Evolutionary conservation across 768 basidiomycete species (phyloP).

Genomic region (Phlebiopsis flavidoalba): DNA sequence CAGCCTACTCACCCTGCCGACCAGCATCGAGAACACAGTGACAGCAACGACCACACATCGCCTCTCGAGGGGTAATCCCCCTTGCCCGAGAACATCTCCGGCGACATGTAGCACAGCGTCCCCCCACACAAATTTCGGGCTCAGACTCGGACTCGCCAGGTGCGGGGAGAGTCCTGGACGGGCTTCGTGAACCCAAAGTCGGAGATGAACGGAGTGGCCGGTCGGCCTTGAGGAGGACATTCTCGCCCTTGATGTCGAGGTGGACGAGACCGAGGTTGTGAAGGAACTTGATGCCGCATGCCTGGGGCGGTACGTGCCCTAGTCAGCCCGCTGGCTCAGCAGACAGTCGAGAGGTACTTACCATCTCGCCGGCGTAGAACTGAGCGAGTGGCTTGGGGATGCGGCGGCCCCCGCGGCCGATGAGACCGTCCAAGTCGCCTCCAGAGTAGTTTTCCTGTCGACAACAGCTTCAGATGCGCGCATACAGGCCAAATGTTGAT

Average conservation of each 20-base stretch:
- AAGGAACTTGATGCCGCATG: conserved; percentile 12
- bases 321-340: too few relatives aligned
- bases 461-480: neutral
- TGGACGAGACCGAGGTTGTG: conserved; percentile 22
- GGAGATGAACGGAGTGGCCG: conserved; percentile 19
- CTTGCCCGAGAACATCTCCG: neutral
- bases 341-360: neutral
- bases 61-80: conserved; percentile 39
- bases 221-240: conserved; percentile 19
- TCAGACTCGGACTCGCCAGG: neutral
- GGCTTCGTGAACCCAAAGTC: conserved; percentile 21
- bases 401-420: conserved; percentile 3
- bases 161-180: neutral
- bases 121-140: neutral
- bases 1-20: conserved; percentile 14
- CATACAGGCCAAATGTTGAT: neutral
- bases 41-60: conserved; percentile 45
- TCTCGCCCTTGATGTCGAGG: conserved; percentile 27
- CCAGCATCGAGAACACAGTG: conserved; percentile 7
- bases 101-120: conserved; percentile 1
- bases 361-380: conserved; percentile 8
- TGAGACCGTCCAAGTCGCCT: conserved; percentile 1
- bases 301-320: too few relatives aligned
- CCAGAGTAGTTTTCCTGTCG: conserved; percentile 4
- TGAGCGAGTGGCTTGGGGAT: conserved; percentile 8